Conservation (phyloP, 2,329 filamentous ascomycete species). For the Diaporthe sp. region DNA sequence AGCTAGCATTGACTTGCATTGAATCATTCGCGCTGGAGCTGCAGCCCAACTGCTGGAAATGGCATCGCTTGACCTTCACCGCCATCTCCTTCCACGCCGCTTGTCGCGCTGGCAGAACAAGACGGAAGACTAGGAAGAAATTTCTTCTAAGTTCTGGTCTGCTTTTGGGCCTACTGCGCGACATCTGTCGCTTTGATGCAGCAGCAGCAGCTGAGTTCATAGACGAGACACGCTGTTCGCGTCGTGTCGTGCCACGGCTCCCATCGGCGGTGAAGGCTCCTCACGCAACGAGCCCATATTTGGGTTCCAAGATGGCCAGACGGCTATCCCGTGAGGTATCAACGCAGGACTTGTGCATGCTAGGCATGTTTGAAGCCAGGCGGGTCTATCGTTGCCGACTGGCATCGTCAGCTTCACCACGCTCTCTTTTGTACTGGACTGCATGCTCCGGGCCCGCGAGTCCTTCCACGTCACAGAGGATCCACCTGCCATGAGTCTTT, state of each 20-base stretch:
- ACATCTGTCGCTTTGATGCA: conserved; percentile 18
- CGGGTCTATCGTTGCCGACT: not conserved
- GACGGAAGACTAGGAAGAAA: not conserved
- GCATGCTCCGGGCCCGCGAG: not conserved
- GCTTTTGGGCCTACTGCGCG: conserved; percentile 24
- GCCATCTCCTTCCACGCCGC: conserved; percentile 36
- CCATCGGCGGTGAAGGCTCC: conserved; percentile 19
- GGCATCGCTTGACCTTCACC: conserved; percentile 38
- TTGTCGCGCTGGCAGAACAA: conserved; percentile 35
- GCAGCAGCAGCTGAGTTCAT: not conserved
- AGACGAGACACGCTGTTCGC: conserved; percentile 2
- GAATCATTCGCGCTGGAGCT: conserved; percentile 20
- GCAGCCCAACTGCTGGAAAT: conserved; percentile 21
- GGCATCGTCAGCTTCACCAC: conserved; percentile 19
- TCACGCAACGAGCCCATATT: not conserved
- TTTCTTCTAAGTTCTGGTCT: conserved; percentile 5
- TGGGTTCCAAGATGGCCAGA: conserved; percentile 19
- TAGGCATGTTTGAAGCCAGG: conserved; percentile 2
- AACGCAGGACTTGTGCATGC: conserved; percentile 12
- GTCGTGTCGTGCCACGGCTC: conserved; percentile 6
- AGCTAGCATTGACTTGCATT: conserved; percentile 27
- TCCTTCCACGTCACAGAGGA: conserved; percentile 20
- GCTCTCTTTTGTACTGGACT: not conserved
- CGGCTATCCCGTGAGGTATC: conserved; percentile 7
- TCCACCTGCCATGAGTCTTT: not conserved